A percentile compares a stretch with the other conserved stretches of the same genome.
phyloP scores from a whole-genome alignment of 805 yeast genomes.

The Grigorovia humatica region DNA sequence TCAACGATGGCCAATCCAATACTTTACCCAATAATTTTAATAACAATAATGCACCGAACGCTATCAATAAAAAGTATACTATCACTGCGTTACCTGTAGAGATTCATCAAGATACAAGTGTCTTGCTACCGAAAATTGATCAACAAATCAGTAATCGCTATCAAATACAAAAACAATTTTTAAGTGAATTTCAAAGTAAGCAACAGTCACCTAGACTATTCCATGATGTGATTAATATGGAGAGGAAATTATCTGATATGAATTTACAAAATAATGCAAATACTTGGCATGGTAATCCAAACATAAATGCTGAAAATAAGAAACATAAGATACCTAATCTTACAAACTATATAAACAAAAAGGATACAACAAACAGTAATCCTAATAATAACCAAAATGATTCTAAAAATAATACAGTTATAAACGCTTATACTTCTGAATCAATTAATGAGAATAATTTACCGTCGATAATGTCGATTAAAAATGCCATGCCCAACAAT shows the following conservation, averaged over 20 bases:
- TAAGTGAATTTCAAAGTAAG: background rate
- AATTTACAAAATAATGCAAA: background rate
- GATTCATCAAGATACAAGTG: background rate
- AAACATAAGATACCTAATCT: too few species aligned
- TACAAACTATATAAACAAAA: background rate
- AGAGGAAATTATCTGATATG: background rate
- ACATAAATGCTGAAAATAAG: background rate
- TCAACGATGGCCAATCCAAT: background rate
- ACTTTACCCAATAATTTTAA: background rate
- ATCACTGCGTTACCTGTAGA: slow-evolving; percentile 4
- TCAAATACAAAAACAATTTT: background rate
- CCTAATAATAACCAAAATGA: background rate
- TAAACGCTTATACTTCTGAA: background rate
- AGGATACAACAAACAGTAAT: background rate
- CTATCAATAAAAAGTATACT: background rate
- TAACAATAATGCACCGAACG: background rate
- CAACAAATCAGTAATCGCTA: background rate
- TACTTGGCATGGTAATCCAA: background rate
- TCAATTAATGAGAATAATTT: background rate
- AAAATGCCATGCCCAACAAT: too few species aligned
- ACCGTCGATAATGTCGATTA: background rate
- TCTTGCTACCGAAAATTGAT: background rate
- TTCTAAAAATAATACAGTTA: background rate
- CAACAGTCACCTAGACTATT: background rate
- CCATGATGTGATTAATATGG: background rate